These are phyloP conservation scores for Penicillium sp. DNA, from an alignment of 2,329 filamentous ascomycete species.

Conservation along the genomic window DNA sequence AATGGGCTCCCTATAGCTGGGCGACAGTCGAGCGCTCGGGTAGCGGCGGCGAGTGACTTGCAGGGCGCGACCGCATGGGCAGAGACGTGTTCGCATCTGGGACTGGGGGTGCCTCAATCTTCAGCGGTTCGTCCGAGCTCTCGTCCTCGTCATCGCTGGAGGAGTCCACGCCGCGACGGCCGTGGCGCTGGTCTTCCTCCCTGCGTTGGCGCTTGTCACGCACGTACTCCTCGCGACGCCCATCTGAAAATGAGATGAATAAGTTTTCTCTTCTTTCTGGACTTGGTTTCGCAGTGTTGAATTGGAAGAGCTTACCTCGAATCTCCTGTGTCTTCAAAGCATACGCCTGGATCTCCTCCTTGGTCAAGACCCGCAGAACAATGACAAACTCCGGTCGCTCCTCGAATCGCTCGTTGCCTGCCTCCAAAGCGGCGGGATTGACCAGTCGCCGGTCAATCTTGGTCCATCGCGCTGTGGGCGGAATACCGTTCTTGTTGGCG, in stretches of 20 bases:
- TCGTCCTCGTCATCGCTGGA: constrained; percentile 43
- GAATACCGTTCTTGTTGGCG: constrained; percentile 70
- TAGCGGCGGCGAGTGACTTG: constrained; percentile 15
- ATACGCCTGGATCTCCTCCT: constrained; percentile 87
- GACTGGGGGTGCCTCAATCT: constrained; percentile 34
- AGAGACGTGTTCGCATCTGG: constrained; percentile 16
- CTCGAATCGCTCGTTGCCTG: constrained; percentile 88
- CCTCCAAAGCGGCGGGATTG: constrained; percentile 81
- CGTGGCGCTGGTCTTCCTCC: constrained; percentile 45
- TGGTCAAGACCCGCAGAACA: constrained; percentile 80
- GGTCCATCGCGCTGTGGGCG: constrained; percentile 82
- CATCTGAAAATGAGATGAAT: constrained; percentile 30
- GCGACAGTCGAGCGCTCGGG: constrained; percentile 11
- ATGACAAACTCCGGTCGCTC: constrained; percentile 93
- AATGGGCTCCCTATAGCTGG: constrained; percentile 12
- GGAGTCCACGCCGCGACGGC: constrained; percentile 29
- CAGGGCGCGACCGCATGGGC: constrained; percentile 20
- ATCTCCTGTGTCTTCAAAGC: constrained; percentile 79
- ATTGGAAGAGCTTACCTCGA: constrained; percentile 60
- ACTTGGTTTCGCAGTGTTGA: not conserved
- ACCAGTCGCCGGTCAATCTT: constrained; percentile 88
- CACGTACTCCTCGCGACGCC: constrained; percentile 39
- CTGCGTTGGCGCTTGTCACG: constrained; percentile 42
- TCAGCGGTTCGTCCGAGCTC: constrained; percentile 29
- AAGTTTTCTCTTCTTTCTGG: not conserved